Conservation (phyloP, 1,284 basidiomycete genomes). For the Phenoliferia sp. region DNA sequence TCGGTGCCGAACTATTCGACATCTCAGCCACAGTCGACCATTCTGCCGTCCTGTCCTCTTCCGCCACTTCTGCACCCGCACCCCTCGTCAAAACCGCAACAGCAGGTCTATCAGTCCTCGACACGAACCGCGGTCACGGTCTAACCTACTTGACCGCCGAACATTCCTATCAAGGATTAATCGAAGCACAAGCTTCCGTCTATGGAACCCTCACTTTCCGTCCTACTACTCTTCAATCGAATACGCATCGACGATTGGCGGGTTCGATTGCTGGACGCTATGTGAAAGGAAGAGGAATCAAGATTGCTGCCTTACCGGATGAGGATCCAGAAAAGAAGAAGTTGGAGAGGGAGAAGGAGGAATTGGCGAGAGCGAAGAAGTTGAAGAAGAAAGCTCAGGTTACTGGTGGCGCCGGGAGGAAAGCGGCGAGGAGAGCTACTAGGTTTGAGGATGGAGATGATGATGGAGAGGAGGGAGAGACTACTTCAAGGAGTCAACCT, state of each 20-base stretch:
- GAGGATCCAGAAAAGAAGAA: constrained; percentile 34
- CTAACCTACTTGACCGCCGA: constrained; percentile 77
- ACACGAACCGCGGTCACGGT: constrained; percentile 52
- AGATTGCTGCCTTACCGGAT: constrained; percentile 63
- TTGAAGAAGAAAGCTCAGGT: constrained; percentile 26
- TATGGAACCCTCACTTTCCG: constrained; percentile 77
- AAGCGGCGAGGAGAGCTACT: constrained; percentile 32
- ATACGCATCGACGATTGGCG: constrained; percentile 81
- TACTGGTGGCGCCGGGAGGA: constrained; percentile 23
- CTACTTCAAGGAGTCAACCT: constrained; percentile 24
- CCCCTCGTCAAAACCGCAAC: constrained; percentile 46
- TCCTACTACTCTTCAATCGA: constrained; percentile 82
- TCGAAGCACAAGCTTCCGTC: constrained; percentile 76
- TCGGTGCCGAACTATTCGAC: constrained; percentile 85
- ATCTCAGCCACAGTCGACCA: constrained; percentile 69
- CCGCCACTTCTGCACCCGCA: constrained; percentile 4
- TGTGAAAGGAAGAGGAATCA: constrained; percentile 67
- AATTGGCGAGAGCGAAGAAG: constrained; percentile 38
- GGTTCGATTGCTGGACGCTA: constrained; percentile 79
- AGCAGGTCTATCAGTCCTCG: constrained; percentile 21
- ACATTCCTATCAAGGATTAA: constrained; percentile 74
- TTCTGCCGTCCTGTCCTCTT: constrained; percentile 49
- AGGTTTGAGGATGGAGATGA: constrained; percentile 20
- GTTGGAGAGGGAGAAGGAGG: constrained; percentile 34
- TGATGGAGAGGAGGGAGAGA: constrained; percentile 12